Conservation (phyloP, 768 basidiomycete species). For the Lyophyllum shimeji region DNA sequence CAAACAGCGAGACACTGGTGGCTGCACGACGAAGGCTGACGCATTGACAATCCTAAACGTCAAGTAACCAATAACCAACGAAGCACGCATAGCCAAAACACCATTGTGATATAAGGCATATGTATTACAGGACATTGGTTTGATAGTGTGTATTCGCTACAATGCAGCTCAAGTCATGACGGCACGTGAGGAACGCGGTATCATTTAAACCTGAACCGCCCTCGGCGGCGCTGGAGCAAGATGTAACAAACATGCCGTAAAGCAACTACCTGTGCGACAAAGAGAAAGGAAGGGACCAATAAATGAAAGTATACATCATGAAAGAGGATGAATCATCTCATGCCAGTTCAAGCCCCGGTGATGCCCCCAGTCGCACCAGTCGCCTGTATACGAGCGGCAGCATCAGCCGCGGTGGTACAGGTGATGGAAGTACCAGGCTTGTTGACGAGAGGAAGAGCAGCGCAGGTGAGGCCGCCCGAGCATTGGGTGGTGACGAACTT, state of each 20-base stretch:
- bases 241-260: neutral
- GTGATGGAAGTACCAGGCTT: slow-evolving; percentile 49
- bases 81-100: too few relatives aligned
- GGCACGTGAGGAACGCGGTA: neutral
- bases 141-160: neutral
- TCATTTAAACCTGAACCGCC: slow-evolving; percentile 12
- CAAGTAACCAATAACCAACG: too few relatives aligned
- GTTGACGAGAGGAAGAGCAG: slow-evolving; percentile 57
- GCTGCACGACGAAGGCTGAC: too few relatives aligned
- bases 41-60: too few relatives aligned
- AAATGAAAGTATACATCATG: neutral
- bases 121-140: neutral
- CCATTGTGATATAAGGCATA: neutral
- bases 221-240: slow-evolving; percentile 14
- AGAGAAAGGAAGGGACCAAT: neutral
- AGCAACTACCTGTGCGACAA: neutral
- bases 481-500: slow-evolving; percentile 42
- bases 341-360: slow-evolving; percentile 28
- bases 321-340: too few relatives aligned
- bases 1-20: too few relatives aligned
- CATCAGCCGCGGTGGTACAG: slow-evolving; percentile 49
- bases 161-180: neutral
- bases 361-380: slow-evolving; percentile 44
- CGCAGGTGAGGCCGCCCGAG: slow-evolving; percentile 36
- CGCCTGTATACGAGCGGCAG: slow-evolving; percentile 38